Evolutionary conservation across 2,329 filamentous ascomycete genomes (phyloP).

Genomic region (Ceratocystis destructans): DNA sequence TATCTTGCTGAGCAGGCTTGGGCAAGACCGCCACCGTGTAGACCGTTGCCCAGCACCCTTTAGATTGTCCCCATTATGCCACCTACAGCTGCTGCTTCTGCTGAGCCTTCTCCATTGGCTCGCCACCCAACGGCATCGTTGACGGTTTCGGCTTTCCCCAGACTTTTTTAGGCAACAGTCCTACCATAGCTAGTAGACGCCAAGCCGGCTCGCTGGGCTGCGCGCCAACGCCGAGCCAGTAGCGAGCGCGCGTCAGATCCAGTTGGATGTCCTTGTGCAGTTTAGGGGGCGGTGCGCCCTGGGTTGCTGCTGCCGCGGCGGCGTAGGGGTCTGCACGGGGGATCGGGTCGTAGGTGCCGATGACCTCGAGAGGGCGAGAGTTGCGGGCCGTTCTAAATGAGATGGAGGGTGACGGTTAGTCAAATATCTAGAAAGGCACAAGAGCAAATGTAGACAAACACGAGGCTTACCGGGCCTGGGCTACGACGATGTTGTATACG

Average conservation of each 20-base stretch:
- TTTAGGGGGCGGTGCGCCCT: conserved; percentile 57
- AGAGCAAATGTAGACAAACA: not conserved
- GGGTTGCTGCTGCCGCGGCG: conserved; percentile 38
- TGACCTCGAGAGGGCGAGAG: conserved; percentile 81
- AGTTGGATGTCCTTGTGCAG: conserved; percentile 86
- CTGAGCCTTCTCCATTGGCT: not conserved
- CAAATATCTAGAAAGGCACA: not conserved
- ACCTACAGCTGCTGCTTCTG: not conserved
- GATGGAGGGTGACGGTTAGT: conserved; percentile 6
- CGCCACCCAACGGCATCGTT: conserved; percentile 6
- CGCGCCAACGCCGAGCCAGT: conserved; percentile 94
- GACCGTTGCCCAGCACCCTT: not conserved
- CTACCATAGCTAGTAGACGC: conserved; percentile 70
- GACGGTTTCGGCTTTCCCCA: conserved; percentile 17
- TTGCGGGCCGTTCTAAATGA: conserved; percentile 64
- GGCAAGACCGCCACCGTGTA: not conserved
- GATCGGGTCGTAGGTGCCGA: conserved; percentile 62
- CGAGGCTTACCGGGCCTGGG: conserved; percentile 66
- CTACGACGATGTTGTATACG: conserved; percentile 94
- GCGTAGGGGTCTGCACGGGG: conserved; percentile 49
- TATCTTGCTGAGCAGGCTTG: not conserved
- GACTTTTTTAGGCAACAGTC: conserved; percentile 20
- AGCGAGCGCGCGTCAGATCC: conserved; percentile 66
- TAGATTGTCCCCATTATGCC: not conserved
- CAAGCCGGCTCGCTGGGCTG: conserved; percentile 86